Conservation (phyloP, 805 yeast species). For the Candida chilensis region DNA sequence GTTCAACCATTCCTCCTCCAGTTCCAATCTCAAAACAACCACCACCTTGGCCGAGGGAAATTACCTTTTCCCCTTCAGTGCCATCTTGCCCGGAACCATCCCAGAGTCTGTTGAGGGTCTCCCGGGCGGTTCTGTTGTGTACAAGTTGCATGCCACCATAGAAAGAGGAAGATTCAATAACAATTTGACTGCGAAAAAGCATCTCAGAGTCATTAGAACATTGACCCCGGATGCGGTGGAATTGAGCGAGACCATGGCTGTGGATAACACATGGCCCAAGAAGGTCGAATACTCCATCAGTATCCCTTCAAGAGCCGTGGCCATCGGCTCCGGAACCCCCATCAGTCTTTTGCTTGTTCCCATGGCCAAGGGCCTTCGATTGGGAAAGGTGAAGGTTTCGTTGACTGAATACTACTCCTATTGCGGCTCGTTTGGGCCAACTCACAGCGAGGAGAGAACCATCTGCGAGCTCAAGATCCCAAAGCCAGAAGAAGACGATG, state of each 20-base stretch:
- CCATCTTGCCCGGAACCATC: constrained; percentile 74
- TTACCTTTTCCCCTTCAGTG: constrained; percentile 84
- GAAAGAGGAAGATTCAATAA: constrained; percentile 76
- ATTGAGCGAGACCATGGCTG: constrained; percentile 83
- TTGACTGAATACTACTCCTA: constrained; percentile 61
- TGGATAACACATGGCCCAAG: constrained; percentile 91
- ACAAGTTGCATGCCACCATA: constrained; percentile 67
- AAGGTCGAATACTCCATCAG: constrained; percentile 87
- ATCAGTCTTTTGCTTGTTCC: constrained; percentile 71
- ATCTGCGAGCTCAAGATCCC: constrained; percentile 39
- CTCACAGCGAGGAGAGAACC: constrained; percentile 53
- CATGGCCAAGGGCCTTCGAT: constrained; percentile 63
- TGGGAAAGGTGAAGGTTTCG: constrained; percentile 66
- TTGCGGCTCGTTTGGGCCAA: constrained; percentile 48
- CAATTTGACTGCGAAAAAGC: constrained; percentile 58
- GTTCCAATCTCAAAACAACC: constrained; percentile 15
- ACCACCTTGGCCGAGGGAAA: constrained; percentile 48
- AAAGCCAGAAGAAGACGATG: constrained; percentile 32
- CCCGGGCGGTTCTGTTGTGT: constrained; percentile 66
- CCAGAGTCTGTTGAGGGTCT: constrained; percentile 89
- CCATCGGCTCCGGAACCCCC: constrained; percentile 76
- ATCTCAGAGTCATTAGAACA: constrained; percentile 76
- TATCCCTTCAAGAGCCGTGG: constrained; percentile 80
- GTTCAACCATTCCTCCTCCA: constrained; percentile 7
- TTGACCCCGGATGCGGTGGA: constrained; percentile 83